Evolutionary conservation across 1,139 yeast genomes (phyloP).

Genomic region (Blastobotrys indianensis): DNA sequence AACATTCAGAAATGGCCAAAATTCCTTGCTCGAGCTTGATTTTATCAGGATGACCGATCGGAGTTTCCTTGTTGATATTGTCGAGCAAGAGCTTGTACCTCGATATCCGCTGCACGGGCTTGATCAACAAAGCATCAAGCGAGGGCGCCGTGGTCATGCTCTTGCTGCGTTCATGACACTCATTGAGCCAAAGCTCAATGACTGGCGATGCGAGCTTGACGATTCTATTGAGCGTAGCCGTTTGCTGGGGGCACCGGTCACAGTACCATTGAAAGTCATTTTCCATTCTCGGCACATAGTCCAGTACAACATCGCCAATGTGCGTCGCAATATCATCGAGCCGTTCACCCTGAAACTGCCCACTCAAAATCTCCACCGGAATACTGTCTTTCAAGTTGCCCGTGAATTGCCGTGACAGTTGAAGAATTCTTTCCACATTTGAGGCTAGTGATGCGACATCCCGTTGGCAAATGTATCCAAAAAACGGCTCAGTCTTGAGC

Average conservation of each 20-base stretch:
- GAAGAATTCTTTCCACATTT: conserved; percentile 30
- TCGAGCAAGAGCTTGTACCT: conserved; percentile 38
- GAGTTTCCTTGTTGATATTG: conserved; percentile 28
- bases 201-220: conserved; percentile 27
- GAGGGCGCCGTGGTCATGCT: conserved; percentile 37
- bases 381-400: conserved; percentile 24
- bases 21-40: conserved; percentile 27
- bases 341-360: conserved; percentile 10
- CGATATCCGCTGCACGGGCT: conserved; percentile 40
- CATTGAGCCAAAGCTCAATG: conserved; percentile 31
- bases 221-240: conserved; percentile 26
- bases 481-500: conserved; percentile 24
- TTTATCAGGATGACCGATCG: conserved; percentile 31
- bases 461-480: conserved; percentile 26
- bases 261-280: conserved; percentile 31
- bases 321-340: conserved; percentile 28
- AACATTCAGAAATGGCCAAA: conserved; percentile 23
- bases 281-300: conserved; percentile 32
- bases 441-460: conserved; percentile 30
- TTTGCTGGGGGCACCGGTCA: conserved; percentile 30
- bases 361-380: conserved; percentile 24
- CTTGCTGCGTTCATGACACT: conserved; percentile 26
- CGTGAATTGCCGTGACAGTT: conserved; percentile 27
- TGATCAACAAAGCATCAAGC: conserved; percentile 37
- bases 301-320: conserved; percentile 32